Evolutionary conservation across 257 asterid species (phyloP).

Genomic region (Solanum paucissectum): DNA sequence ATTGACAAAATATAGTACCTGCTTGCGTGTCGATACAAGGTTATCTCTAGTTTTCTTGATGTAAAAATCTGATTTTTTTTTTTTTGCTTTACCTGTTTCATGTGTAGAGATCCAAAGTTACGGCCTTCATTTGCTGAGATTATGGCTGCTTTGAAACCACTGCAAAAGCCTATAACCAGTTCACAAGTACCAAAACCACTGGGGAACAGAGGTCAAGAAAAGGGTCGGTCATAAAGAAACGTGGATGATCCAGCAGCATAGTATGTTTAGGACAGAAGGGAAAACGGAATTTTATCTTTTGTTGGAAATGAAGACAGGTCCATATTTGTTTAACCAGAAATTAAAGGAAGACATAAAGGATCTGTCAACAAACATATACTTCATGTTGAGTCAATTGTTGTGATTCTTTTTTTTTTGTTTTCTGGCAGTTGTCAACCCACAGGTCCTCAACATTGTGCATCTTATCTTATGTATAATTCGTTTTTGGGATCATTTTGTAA

Average conservation of each 20-base stretch:
- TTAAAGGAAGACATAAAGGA: constrained; percentile 5
- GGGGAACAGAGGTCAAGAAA: constrained; percentile 36
- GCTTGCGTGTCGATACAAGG: background rate
- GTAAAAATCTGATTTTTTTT: background rate
- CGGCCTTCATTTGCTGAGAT: constrained; percentile 86
- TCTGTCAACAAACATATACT: constrained; percentile 8
- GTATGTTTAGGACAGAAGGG: constrained; percentile 20
- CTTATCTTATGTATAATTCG: constrained; percentile 32
- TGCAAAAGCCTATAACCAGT: constrained; percentile 60
- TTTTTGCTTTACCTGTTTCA: background rate
- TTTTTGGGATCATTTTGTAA: constrained; percentile 22
- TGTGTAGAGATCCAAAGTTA: constrained; percentile 59
- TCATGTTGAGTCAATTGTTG: constrained; percentile 17
- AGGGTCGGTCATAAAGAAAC: constrained; percentile 22
- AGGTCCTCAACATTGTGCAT: constrained; percentile 34
- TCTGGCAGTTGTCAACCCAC: constrained; percentile 29
- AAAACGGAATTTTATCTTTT: background rate
- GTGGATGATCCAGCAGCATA: constrained; percentile 14
- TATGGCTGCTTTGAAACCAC: constrained; percentile 78
- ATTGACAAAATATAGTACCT: background rate
- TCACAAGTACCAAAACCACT: constrained; percentile 30
- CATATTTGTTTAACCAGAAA: background rate
- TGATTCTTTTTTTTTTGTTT: background rate
- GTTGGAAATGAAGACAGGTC: constrained; percentile 5
- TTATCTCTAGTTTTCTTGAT: background rate